phyloP scores from a whole-genome alignment of 1,139 yeast genomes.

The Meyerozyma carpophila region DNA sequence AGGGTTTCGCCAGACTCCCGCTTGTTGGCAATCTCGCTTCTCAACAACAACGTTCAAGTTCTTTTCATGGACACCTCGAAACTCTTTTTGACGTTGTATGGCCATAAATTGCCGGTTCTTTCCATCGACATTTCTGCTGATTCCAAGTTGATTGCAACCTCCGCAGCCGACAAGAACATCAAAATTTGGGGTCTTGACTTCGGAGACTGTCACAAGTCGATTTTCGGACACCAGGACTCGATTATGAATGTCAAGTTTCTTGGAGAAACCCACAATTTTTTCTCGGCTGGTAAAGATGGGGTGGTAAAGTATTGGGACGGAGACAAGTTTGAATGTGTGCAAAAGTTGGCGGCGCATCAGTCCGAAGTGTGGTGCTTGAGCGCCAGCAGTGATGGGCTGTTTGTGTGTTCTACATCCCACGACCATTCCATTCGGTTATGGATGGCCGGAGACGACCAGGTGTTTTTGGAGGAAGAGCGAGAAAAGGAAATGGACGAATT shows the following conservation, averaged over 20 bases:
- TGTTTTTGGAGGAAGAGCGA: constrained; percentile 90
- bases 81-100: constrained; percentile 82
- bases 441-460: constrained; percentile 90
- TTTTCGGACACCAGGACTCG: constrained; percentile 95
- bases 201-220: constrained; percentile 96
- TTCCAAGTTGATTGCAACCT: constrained; percentile 79
- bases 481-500: constrained; percentile 93
- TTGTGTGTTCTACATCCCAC: constrained; percentile 83
- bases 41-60: constrained; percentile 92
- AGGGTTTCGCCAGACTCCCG: constrained; percentile 78
- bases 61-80: constrained; percentile 83
- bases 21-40: constrained; percentile 73
- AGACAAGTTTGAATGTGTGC: constrained; percentile 90
- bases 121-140: constrained; percentile 87
- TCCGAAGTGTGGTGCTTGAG: constrained; percentile 92
- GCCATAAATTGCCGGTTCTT: constrained; percentile 91
- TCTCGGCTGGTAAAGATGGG: constrained; percentile 88
- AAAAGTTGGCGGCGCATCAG: constrained; percentile 82
- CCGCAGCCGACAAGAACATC: constrained; percentile 95
- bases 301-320: constrained; percentile 96
- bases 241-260: constrained; percentile 83
- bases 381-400: constrained; percentile 64
- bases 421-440: constrained; percentile 90
- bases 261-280: constrained; percentile 81
- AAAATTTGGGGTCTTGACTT: constrained; percentile 98